Conservation (phyloP, 2,329 filamentous ascomycete genomes). For the Cryphonectria naterciae region DNA sequence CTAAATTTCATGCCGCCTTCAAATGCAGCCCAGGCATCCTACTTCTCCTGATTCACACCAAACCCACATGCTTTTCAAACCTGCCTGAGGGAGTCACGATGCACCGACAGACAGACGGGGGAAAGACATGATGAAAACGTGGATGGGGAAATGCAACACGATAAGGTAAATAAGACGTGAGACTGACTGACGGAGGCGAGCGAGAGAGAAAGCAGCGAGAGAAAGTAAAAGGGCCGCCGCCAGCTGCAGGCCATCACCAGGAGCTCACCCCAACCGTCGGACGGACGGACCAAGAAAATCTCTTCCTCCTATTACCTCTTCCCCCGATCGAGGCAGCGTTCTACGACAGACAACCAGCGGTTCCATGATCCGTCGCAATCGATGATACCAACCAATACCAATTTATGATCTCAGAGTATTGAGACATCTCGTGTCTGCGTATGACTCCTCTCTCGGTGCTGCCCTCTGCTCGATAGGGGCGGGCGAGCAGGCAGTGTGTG, state of each 20-base stretch:
- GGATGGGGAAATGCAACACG: not conserved
- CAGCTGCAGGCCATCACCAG: not conserved
- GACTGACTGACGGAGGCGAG: not conserved
- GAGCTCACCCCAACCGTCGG: not conserved
- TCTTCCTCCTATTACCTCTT: not conserved
- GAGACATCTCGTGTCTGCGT: not conserved
- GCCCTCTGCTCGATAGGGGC: not conserved
- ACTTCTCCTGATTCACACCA: conserved; percentile 18
- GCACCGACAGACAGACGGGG: not conserved
- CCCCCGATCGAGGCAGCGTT: not conserved
- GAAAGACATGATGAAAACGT: not conserved
- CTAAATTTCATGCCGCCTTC: conserved; percentile 27
- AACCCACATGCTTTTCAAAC: conserved; percentile 26
- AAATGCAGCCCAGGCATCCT: conserved; percentile 11
- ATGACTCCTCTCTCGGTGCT: not conserved
- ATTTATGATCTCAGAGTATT: not conserved
- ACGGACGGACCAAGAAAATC: not conserved
- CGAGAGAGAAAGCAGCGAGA: not conserved
- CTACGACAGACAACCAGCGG: not conserved
- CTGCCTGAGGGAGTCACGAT: conserved; percentile 9
- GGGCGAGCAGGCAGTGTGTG: not conserved
- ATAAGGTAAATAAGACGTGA: not conserved
- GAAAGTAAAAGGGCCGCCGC: not conserved
- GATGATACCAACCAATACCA: not conserved
- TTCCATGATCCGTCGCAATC: not conserved